Conservation (phyloP, 1,139 yeast genomes). For the Zygosaccharomyces sapae region DNA sequence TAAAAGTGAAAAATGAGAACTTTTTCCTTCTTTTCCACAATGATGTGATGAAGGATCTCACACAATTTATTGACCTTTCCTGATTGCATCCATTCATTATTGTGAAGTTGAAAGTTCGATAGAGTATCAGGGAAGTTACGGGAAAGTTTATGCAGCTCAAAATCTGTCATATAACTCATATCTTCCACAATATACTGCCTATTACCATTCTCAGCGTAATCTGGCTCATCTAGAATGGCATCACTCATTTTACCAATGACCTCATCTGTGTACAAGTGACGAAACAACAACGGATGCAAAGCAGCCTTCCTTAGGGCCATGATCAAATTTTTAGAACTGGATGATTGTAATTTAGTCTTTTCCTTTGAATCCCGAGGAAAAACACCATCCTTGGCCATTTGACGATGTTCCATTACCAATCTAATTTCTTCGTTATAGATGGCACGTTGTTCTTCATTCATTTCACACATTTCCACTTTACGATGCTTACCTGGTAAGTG, state of each 20-base stretch:
- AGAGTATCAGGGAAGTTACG: conserved; percentile 65
- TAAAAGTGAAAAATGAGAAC: conserved; percentile 79
- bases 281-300: conserved; percentile 67
- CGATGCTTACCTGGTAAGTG: conserved; percentile 79
- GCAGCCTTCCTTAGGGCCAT: conserved; percentile 74
- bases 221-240: conserved; percentile 75
- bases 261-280: conserved; percentile 55
- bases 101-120: conserved; percentile 50
- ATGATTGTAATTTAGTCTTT: conserved; percentile 34
- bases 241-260: conserved; percentile 63
- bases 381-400: conserved; percentile 41
- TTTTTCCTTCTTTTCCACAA: conserved; percentile 60
- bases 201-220: conserved; percentile 68
- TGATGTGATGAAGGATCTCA: conserved; percentile 55
- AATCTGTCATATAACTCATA: conserved; percentile 92
- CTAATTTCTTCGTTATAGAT: conserved; percentile 60
- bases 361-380: conserved; percentile 35
- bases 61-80: conserved; percentile 67
- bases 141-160: conserved; percentile 75
- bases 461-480: conserved; percentile 57
- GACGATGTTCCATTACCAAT: conserved; percentile 49
- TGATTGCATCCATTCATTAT: conserved; percentile 60
- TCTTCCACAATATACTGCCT: conserved; percentile 75
- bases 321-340: conserved; percentile 50
- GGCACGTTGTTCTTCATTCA: conserved; percentile 52